Conservation (phyloP, 768 basidiomycete species). For the Sutorius australiensis region DNA sequence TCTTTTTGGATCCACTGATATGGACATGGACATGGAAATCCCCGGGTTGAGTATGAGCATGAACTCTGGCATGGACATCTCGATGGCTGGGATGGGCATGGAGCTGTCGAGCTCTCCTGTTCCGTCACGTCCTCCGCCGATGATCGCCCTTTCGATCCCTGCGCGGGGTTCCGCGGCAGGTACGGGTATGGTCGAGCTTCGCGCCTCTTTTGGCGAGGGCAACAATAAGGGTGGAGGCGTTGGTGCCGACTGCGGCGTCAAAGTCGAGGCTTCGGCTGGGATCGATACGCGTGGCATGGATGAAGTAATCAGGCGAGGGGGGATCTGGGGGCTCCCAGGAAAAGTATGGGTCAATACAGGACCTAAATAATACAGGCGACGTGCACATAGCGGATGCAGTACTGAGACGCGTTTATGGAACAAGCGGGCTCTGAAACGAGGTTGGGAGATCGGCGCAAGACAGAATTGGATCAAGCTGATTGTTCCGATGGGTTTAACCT, state of each 20-base stretch:
- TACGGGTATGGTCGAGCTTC: slow-evolving; percentile 60
- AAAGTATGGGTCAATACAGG: slow-evolving; percentile 46
- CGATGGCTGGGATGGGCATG: slow-evolving; percentile 30
- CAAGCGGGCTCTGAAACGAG: background rate
- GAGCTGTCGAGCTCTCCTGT: slow-evolving; percentile 32
- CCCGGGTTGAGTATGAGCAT: slow-evolving; percentile 35
- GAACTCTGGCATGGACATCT: slow-evolving; percentile 28
- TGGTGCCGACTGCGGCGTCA: slow-evolving; percentile 22
- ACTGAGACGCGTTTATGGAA: background rate
- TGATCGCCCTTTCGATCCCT: slow-evolving; percentile 64
- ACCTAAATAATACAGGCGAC: slow-evolving; percentile 8
- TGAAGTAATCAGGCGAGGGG: slow-evolving; percentile 70
- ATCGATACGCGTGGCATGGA: slow-evolving; percentile 55
- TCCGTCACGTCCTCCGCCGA: slow-evolving; percentile 41
- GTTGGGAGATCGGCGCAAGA: background rate
- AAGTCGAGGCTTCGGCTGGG: slow-evolving; percentile 34
- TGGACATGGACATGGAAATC: slow-evolving; percentile 36
- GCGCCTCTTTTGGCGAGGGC: slow-evolving; percentile 56
- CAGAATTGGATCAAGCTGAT: background rate
- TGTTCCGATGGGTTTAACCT: slow-evolving; percentile 13
- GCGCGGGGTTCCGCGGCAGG: slow-evolving; percentile 62
- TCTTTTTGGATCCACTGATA: slow-evolving; percentile 31
- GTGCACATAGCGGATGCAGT: background rate
- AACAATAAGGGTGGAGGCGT: slow-evolving; percentile 9
- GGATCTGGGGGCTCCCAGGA: slow-evolving; percentile 64